Evolutionary conservation across 768 basidiomycete genomes (phyloP).

Genomic region (Trametopsis cervina): DNA sequence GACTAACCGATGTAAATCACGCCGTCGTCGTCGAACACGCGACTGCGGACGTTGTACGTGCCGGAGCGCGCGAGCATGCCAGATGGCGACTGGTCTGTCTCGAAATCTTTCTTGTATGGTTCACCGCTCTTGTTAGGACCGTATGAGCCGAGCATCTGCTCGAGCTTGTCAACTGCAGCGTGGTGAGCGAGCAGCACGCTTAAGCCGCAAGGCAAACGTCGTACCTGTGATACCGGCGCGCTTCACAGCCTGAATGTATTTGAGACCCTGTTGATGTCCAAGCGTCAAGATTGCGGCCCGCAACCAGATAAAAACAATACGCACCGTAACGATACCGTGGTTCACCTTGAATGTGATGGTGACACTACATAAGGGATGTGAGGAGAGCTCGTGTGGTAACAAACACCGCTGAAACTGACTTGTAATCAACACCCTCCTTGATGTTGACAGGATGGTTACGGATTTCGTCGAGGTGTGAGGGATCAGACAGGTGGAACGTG

Average conservation of each 20-base stretch:
- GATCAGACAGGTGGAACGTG: slow-evolving; percentile 56
- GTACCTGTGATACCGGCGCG: slow-evolving; percentile 67
- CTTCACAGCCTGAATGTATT: slow-evolving; percentile 89
- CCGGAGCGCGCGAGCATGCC: slow-evolving; percentile 83
- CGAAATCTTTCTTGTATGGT: slow-evolving; percentile 71
- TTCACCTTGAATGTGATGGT: slow-evolving; percentile 83
- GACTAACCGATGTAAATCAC: slow-evolving; percentile 68
- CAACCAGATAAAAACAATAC: slow-evolving; percentile 13
- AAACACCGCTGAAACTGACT: slow-evolving; percentile 37
- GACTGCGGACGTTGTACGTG: slow-evolving; percentile 68
- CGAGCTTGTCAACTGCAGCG: slow-evolving; percentile 76
- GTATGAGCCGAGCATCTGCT: slow-evolving; percentile 94
- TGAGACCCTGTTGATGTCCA: slow-evolving; percentile 46
- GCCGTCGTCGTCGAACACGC: slow-evolving; percentile 85
- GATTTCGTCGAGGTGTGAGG: slow-evolving; percentile 38
- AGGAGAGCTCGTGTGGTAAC: background rate
- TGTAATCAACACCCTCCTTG: slow-evolving; percentile 87
- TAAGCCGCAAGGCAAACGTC: too few relatives aligned
- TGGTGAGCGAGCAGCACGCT: background rate
- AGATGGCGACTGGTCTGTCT: slow-evolving; percentile 56
- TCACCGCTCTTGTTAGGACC: slow-evolving; percentile 62
- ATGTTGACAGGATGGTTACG: slow-evolving; percentile 77
- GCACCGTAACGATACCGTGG: slow-evolving; percentile 79
- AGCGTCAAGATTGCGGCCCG: slow-evolving; percentile 12
- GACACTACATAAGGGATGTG: slow-evolving; percentile 46